A percentile compares a stretch with the other conserved stretches of the same genome.
These are phyloP conservation scores for Amborella trichopoda DNA, from an alignment of 164 flowering plant genomes.

Conservation along the genomic window DNA sequence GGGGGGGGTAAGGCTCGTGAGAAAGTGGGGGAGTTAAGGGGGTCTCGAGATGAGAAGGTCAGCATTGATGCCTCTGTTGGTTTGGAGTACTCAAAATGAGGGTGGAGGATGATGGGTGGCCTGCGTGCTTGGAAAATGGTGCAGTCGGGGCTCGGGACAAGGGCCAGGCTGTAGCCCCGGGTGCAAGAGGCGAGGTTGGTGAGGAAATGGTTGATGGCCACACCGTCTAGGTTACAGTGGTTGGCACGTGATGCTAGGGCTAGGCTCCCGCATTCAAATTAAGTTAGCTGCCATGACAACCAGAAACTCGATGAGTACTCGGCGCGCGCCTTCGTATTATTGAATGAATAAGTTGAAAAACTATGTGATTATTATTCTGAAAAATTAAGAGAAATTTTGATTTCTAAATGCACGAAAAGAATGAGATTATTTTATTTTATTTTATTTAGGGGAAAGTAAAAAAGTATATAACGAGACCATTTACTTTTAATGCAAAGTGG, in stretches of 20 bases:
- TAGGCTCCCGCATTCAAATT: constrained; percentile 21
- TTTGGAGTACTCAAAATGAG: constrained; percentile 21
- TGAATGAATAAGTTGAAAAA: too few species aligned
- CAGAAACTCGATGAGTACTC: too few species aligned
- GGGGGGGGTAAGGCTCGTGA: neutral
- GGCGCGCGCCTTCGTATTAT: too few species aligned
- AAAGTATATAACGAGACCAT: too few species aligned
- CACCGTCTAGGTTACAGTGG: constrained; percentile 21
- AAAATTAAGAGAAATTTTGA: too few species aligned
- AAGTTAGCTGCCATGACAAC: constrained; percentile 27
- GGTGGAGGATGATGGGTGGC: constrained; percentile 15
- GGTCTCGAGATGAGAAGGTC: neutral
- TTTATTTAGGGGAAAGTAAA: too few species aligned
- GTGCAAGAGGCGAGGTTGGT: constrained; percentile 15
- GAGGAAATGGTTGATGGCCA: constrained; percentile 8
- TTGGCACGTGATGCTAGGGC: constrained; percentile 15
- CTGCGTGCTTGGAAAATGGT: constrained; percentile 14
- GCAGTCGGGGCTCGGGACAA: constrained; percentile 15
- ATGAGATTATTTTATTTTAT: too few species aligned
- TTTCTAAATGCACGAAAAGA: too few species aligned
- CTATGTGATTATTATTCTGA: too few species aligned
- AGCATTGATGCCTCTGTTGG: neutral
- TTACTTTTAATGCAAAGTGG: too few species aligned
- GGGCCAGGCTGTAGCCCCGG: constrained; percentile 10
- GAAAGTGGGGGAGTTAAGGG: neutral